phyloP scores from a whole-genome alignment of 176 grass and related monocot species.

The sorghum (Sorghum bicolor) region Sorghum_bicolor_NCBIv3 NC_012871.2:77040501-77041000 shows the following conservation, averaged over 20 bases:
- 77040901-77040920: not conserved
- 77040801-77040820: not conserved
- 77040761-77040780: not conserved
- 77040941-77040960: not conserved
- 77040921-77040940: not conserved
- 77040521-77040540: not conserved
- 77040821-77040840: not conserved
- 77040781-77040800: not conserved
- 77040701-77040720: not conserved
- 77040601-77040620: not conserved
- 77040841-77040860: not conserved
- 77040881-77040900: not conserved
- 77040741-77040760: not conserved
- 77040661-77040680: not conserved
- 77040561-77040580: not conserved
- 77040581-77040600: not conserved
- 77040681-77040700: not conserved
- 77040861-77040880: too few species aligned
- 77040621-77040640: not conserved
- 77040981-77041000: not conserved
- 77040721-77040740: not conserved
- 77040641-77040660: not conserved
- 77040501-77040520: conserved; percentile 34
- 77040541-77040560: conserved; percentile 7
- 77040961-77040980: not conserved